A percentile compares a stretch with the other conserved stretches of the same genome.
Evolutionary conservation across 208 protist genomes (phyloP).

Genomic region (Leishmania mexicana): DNA sequence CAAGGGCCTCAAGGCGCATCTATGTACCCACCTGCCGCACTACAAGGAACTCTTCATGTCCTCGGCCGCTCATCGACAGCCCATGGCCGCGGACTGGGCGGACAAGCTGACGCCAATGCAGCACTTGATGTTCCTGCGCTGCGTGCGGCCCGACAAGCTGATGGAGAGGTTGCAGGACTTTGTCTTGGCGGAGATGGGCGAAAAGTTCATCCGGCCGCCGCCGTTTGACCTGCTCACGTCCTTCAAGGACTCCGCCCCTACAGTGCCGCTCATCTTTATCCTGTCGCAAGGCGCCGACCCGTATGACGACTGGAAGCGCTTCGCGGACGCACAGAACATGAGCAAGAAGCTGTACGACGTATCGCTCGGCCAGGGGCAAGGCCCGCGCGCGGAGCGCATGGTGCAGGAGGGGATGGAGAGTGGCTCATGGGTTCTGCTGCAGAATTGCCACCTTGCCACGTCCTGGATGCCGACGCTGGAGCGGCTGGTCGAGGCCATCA

Average conservation of each 20-base stretch:
- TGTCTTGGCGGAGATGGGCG: conserved; percentile 90
- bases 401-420: conserved; percentile 94
- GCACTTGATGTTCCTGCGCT: conserved; percentile 95
- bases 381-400: conserved; percentile 95
- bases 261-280: conserved; percentile 97
- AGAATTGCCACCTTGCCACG: conserved; percentile 98
- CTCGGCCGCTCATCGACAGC: conserved; percentile 79
- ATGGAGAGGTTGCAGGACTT: conserved; percentile 96
- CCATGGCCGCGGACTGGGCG: conserved; percentile 79
- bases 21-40: conserved; percentile 73
- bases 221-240: conserved; percentile 96
- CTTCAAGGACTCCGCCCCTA: conserved; percentile 94
- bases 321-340: conserved; percentile 97
- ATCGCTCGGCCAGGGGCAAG: conserved; percentile 98
- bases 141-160: conserved; percentile 97
- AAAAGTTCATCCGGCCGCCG: conserved; percentile 96
- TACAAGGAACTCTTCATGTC: conserved; percentile 95
- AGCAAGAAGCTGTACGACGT: conserved; percentile 95
- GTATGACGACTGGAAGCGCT: conserved; percentile 95
- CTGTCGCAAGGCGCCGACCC: conserved; percentile 98
- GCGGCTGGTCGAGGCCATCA: conserved; percentile 94
- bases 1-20: conserved; percentile 75
- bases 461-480: conserved; percentile 99
- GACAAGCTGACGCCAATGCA: conserved; percentile 92
- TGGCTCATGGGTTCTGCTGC: conserved; percentile 96